Base-by-base conservation (phyloP, 352 stramenopile species). In the Nothophytophthora sp. region DNA sequence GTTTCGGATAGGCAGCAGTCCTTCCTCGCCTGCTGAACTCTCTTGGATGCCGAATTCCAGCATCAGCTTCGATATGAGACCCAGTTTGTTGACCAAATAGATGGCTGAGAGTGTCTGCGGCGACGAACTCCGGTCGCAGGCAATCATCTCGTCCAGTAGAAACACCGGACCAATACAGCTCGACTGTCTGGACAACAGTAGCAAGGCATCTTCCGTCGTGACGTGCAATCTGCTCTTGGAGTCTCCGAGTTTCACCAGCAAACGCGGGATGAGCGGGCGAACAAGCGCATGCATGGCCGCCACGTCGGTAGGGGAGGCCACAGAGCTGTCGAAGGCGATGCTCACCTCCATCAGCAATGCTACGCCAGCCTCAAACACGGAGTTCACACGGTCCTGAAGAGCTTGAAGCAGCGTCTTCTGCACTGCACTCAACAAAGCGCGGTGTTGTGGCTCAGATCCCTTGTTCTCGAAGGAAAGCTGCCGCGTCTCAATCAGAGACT, bases 31-130 rank as follows among this genome's bases (percentile, higher is more conserved):
- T 2, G 45, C 67, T 11, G 44, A 67, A 27, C 55, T 71, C 38
- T 91, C 84, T 34, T 86, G 69, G 6, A 92, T 62, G 0, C 81
- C 81, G 41, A 91, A 94, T 49, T 94, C 84, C 6, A 92, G 60
- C 34, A 92, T 50, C 16, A 94, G 37, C 54, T 94, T 94, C 2
- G 72, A 88, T 2, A 92, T 62, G 1, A 94, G 32, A 0, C 55
- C 60, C 27, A 94, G 67, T 23, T 91, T 94, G 67, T 92, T 92
- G 16, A 67, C 55, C 15, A 91, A 33, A 29, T 90, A 88, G 2
- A 63, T 76, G 0, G 74, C 58, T 0, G 78, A 91, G 0, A 86
- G 62, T 5, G 79, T 73, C 28, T 82, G 68, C 0, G 60, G 54
- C 0, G 77, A 76, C 11, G 75, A 62, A 23, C 70, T 86, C n/a